These are phyloP conservation scores for Boletales sp. DNA, from an alignment of 768 basidiomycete species.

Conservation along the genomic window DNA sequence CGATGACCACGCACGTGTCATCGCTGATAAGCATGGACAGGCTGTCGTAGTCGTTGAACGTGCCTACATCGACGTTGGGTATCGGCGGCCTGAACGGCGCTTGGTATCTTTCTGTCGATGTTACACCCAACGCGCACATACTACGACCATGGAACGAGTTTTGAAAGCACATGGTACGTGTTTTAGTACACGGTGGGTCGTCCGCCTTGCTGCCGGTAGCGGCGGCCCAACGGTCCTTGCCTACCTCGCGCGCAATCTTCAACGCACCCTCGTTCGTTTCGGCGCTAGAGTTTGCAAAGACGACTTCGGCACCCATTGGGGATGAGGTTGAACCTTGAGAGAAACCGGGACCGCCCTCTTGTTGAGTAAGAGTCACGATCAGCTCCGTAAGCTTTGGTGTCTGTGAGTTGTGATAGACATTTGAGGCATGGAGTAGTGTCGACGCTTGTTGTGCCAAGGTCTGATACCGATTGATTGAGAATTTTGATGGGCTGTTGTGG, in stretches of 20 bases:
- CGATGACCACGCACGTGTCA: slow-evolving; percentile 89
- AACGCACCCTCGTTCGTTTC: slow-evolving; percentile 98
- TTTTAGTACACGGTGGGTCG: slow-evolving; percentile 54
- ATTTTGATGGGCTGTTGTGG: not conserved
- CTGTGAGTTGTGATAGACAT: slow-evolving; percentile 90
- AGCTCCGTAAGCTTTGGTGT: slow-evolving; percentile 83
- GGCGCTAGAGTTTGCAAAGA: slow-evolving; percentile 93
- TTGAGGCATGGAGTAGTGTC: slow-evolving; percentile 81
- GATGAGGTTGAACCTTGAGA: slow-evolving; percentile 35
- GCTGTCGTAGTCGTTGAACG: slow-evolving; percentile 63
- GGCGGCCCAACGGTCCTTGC: slow-evolving; percentile 72
- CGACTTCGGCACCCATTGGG: slow-evolving; percentile 65
- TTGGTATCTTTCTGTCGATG: slow-evolving; percentile 92
- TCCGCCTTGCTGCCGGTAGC: slow-evolving; percentile 45
- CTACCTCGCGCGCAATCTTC: slow-evolving; percentile 91
- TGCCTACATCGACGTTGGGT: slow-evolving; percentile 77
- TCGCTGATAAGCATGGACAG: slow-evolving; percentile 65
- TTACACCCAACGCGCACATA: slow-evolving; percentile 92
- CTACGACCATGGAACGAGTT: slow-evolving; percentile 93
- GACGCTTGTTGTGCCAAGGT: slow-evolving; percentile 68
- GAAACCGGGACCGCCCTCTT: slow-evolving; percentile 86
- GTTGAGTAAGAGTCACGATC: slow-evolving; percentile 75
- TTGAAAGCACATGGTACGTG: slow-evolving; percentile 83
- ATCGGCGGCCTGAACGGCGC: slow-evolving; percentile 86
- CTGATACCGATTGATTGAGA: slow-evolving; percentile 31